Conservation (phyloP, 2,329 filamentous ascomycete species). For the Zelopaecilomyces penicillatus region DNA sequence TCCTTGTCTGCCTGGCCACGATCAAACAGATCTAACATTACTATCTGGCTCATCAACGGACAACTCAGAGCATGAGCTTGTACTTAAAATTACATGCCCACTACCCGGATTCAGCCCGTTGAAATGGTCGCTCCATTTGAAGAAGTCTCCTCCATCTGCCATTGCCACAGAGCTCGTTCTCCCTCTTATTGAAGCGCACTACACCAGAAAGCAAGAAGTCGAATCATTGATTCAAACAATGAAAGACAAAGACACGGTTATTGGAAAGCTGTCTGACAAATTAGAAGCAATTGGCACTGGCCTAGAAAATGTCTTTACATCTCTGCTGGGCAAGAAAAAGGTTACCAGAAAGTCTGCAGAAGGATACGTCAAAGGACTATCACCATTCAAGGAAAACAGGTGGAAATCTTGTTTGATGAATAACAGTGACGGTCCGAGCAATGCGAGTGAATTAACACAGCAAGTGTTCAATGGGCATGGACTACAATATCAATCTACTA, state of each 20-base stretch:
- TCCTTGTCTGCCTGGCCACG: conserved; percentile 34
- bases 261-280: conserved; percentile 45
- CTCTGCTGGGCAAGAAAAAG: conserved; percentile 40
- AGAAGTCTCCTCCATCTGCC: conserved; percentile 32
- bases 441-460: conserved; percentile 29
- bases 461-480: conserved; percentile 32
- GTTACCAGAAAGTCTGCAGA: conserved; percentile 36
- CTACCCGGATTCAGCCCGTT: conserved; percentile 59
- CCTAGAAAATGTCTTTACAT: conserved; percentile 45
- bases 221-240: conserved; percentile 35
- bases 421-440: conserved; percentile 18
- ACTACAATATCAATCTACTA: conserved; percentile 20
- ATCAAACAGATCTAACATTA: conserved; percentile 37
- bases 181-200: conserved; percentile 41
- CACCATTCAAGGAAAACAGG: conserved; percentile 33
- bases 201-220: conserved; percentile 30
- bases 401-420: conserved; percentile 28
- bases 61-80: conserved; percentile 33
- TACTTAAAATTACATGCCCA: conserved; percentile 47
- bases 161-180: conserved; percentile 42
- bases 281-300: conserved; percentile 42
- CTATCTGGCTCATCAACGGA: conserved; percentile 23
- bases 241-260: conserved; percentile 42
- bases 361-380: conserved; percentile 43
- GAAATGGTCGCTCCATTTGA: conserved; percentile 56